These are phyloP conservation scores for Beauveria scarabaeidicola DNA, from an alignment of 2,329 filamentous ascomycete species.

Conservation along the genomic window DNA sequence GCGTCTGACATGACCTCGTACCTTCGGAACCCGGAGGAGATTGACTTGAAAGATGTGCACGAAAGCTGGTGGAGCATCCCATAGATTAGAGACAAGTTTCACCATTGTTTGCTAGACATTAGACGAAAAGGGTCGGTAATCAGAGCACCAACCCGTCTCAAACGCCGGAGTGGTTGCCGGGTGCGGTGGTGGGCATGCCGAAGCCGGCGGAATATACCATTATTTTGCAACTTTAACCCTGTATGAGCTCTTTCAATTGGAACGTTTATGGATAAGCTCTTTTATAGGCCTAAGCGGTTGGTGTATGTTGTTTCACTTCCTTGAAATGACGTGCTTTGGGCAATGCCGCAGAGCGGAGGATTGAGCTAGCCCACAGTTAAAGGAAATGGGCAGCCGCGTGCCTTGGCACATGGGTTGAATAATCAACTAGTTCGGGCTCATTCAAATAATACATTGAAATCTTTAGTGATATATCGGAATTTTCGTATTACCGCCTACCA, in stretches of 20 bases:
- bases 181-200: background rate
- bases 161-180: background rate
- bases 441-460: background rate
- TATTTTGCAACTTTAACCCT: background rate
- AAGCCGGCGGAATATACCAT: background rate
- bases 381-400: background rate
- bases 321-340: conserved; percentile 3
- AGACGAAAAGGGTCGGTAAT: background rate
- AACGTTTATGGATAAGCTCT: background rate
- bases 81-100: conserved; percentile 10
- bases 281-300: background rate
- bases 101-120: background rate
- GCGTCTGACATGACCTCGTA: conserved; percentile 53
- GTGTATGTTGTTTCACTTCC: conserved; percentile 1
- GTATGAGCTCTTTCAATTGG: background rate
- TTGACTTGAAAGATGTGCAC: conserved; percentile 54
- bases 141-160: too few relatives aligned
- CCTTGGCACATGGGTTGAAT: background rate
- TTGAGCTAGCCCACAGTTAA: background rate
- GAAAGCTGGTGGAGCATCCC: conserved; percentile 57
- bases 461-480: background rate
- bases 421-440: background rate
- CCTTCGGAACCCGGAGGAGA: conserved; percentile 44
- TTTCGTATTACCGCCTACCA: background rate
- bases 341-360: background rate